Base-by-base conservation (phyloP, 2,329 filamentous ascomycete genomes). In the Colletotrichum sp. region DNA sequence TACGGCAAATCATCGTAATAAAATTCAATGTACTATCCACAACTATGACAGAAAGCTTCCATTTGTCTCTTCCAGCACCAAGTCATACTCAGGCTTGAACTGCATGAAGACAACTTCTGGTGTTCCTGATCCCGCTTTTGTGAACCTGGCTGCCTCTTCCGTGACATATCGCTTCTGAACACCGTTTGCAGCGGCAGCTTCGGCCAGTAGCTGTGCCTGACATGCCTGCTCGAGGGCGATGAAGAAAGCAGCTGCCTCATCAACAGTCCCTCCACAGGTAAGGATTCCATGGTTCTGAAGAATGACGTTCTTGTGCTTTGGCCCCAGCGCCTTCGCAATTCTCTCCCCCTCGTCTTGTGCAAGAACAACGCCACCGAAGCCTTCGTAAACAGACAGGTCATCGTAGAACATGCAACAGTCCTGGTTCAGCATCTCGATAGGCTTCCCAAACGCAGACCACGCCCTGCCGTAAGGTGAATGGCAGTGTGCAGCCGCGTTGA, bases 1-100 rank as follows among this genome's bases (percentile, higher is more conserved):
- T 4, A 10, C 28, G 8, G 9, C 7, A 7, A 7, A 21, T 2
- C 44, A 49, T 49, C 10, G 18, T 0, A 1, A 13, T 49, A 21
- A 4, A 21, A 1, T 21, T 49, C 5, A 13, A 7, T 49, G 0
- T 21, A 7, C n/a, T 7, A 21, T 1, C 6, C 0, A 13, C 0
- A 21, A 0, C 44, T 49, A 52, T 21, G n/a, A 52, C 0, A 52
- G 44, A 24, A 52, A 52, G 44, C 44, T 52, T 3, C 44, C 44
- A 2, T 52, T 52, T 21, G 44, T 52, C 12, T 52, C 44, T 0
- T 52, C n/a, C 10, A 52, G n/a, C 6, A 52, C n/a, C 44, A 52
- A 52, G n/a, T 52, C 44, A 2, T 52, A 52, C n/a, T 52, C 44
- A 21, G 44, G 44, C 44, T 52, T 52, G 44, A 52, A 52, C 12